Base-by-base conservation (phyloP, 306 rosid species). In the Sicyos baderoa region DNA sequence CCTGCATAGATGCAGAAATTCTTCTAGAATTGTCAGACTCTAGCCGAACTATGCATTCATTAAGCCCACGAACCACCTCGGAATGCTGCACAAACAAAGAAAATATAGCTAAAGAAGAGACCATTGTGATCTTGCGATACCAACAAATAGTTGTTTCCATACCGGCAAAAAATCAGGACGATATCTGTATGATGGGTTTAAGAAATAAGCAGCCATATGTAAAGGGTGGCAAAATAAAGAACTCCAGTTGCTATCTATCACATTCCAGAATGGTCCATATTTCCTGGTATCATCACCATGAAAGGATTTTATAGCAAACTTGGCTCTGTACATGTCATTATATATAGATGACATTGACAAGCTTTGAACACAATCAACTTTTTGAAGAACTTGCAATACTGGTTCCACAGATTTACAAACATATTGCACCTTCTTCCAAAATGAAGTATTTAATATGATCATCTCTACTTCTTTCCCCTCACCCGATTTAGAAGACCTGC, bases 1-100 rank as follows among this genome's bases (percentile, higher is more conserved):
- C 98, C 86, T 92, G 98, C 93, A 85, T 83, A 45, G 93, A 89
- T 25, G 96, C 95, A 72, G 95, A 85, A 80, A 89, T 84, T 75
- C 95, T 87, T 76, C 90, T 84, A 67, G 77, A 69, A 48, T 57
- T 81, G 81, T 92, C 96, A 29, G 88, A 86, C 82, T 92, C 98
- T 78, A 89, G 76, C 78, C 98, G 84, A 48, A 84, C 83, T 61
- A 87, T 92, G 80, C 96, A 92, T 65, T 92, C 96, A 21, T 88
- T 92, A 75, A 89, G 83, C 72, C 96, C 95, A 54, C 96, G 95
- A 29, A 86, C 84, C 59, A 82, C 94, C 82, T 91, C 97, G 1
- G 90, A 78, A 76, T 87, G 93, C 98, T 92, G 81, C 81, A 78
- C 16, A 76, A 69, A 56, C 72, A 78, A 72, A 73, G 48, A 51